Conservation (phyloP, 23 red algal genomes). For the Gracilaria gracilis region DNA sequence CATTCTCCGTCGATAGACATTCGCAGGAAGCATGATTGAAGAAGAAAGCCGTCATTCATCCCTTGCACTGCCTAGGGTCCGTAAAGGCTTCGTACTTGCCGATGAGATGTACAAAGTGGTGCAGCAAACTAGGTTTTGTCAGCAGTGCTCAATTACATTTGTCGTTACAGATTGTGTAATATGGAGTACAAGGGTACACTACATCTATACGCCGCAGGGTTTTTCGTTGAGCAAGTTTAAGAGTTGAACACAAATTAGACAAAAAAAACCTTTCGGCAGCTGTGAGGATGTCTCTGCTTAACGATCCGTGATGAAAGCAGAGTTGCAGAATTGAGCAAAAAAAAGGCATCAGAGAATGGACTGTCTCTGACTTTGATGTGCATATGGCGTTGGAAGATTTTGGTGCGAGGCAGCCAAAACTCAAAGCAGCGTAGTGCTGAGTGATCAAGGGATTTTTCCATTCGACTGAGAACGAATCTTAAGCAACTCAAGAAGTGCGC, state of each 20-base stretch:
- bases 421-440: background rate
- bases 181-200: no score
- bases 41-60: background rate
- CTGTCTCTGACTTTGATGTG: background rate
- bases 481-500: background rate
- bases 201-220: background rate
- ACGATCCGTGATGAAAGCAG: background rate
- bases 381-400: background rate
- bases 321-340: background rate
- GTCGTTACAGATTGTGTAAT: background rate
- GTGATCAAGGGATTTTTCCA: background rate
- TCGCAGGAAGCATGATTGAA: background rate
- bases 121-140: background rate
- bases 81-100: background rate
- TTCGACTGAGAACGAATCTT: background rate
- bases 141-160: background rate
- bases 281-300: background rate
- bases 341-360: background rate
- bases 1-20: background rate
- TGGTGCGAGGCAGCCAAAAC: background rate
- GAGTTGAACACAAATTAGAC: background rate
- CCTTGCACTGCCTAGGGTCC: background rate
- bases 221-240: background rate
- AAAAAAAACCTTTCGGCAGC: slow-evolving; percentile 13
- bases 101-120: background rate